Conservation (phyloP, 345 rosid species). For the Lepidium africanum region DNA sequence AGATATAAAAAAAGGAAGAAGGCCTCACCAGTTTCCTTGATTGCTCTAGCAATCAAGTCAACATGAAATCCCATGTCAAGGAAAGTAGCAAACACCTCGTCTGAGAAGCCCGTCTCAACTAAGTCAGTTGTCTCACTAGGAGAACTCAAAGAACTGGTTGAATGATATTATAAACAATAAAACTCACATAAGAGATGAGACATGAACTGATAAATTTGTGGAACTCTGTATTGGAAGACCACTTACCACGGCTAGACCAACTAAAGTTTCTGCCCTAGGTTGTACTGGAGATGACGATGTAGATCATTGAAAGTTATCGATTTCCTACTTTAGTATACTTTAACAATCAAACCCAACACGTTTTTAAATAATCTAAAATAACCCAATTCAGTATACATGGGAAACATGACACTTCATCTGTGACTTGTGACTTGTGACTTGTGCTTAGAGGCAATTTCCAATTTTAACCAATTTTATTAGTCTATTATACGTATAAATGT, state of each 20-base stretch:
- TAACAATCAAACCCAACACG: neutral
- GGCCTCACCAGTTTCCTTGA: slow-evolving; percentile 20
- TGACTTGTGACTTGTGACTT: too few relatives aligned
- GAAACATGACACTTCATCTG: neutral
- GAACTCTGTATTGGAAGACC: neutral
- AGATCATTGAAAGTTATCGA: slow-evolving; percentile 18
- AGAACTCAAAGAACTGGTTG: slow-evolving; percentile 9
- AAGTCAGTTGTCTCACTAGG: slow-evolving; percentile 11
- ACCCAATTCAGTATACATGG: neutral
- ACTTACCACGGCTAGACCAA: neutral
- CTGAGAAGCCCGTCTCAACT: slow-evolving; percentile 18
- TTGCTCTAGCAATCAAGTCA: slow-evolving; percentile 20
- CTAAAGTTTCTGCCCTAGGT: neutral
- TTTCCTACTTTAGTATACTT: neutral
- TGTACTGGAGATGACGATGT: slow-evolving; percentile 2
- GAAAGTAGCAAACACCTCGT: slow-evolving; percentile 14
- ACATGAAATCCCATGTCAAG: slow-evolving; percentile 18
- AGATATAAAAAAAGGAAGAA: neutral
- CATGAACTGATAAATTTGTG: neutral
- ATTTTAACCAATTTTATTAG: neutral
- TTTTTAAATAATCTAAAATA: neutral
- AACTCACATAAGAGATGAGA: neutral
- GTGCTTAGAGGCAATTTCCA: neutral
- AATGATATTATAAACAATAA: neutral
- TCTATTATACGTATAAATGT: neutral